Evolutionary conservation across 2,329 filamentous ascomycete species (phyloP).

Genomic region (Hymenoscyphus fraxineus): DNA sequence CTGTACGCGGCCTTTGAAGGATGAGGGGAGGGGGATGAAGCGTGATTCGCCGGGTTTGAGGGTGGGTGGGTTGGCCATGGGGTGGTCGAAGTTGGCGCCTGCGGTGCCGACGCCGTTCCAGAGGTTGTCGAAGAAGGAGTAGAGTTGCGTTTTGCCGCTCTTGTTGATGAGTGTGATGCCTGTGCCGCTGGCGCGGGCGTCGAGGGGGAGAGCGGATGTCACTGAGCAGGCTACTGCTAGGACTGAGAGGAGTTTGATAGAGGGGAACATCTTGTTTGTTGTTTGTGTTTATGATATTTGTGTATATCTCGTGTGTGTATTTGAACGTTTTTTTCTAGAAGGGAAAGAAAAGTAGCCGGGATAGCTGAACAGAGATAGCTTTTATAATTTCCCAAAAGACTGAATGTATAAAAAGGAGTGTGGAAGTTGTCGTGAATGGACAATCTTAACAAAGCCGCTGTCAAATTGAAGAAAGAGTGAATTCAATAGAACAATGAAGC

Average conservation of each 20-base stretch:
- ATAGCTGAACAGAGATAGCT: background rate
- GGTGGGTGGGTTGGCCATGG: conserved; percentile 28
- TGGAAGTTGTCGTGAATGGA: conserved; percentile 2
- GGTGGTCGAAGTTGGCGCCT: conserved; percentile 40
- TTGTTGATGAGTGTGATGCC: conserved; percentile 40
- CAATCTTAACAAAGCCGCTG: background rate
- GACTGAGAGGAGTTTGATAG: conserved; percentile 4
- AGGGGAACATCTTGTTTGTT: conserved; percentile 6
- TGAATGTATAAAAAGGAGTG: conserved; percentile 1
- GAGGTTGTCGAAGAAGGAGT: conserved; percentile 42
- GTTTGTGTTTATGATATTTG: no score
- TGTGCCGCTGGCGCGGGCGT: conserved; percentile 20
- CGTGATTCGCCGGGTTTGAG: conserved; percentile 33
- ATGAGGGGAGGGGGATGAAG: conserved; percentile 33
- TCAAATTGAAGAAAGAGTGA: conserved; percentile 9
- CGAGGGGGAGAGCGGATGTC: background rate
- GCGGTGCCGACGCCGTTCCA: conserved; percentile 40
- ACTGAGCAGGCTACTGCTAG: conserved; percentile 4
- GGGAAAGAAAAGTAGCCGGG: no score
- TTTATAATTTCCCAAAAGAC: background rate
- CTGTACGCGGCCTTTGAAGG: conserved; percentile 42
- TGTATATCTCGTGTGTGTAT: no score
- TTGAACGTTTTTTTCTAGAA: no score
- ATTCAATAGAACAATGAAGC: conserved; percentile 4
- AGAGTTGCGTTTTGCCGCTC: conserved; percentile 33